Percentiles rank a stretch among this genome's conserved stretches.
These are phyloP conservation scores for Yarrowia deformans DNA, from an alignment of 805 yeast genomes.

Conservation along the genomic window DNA sequence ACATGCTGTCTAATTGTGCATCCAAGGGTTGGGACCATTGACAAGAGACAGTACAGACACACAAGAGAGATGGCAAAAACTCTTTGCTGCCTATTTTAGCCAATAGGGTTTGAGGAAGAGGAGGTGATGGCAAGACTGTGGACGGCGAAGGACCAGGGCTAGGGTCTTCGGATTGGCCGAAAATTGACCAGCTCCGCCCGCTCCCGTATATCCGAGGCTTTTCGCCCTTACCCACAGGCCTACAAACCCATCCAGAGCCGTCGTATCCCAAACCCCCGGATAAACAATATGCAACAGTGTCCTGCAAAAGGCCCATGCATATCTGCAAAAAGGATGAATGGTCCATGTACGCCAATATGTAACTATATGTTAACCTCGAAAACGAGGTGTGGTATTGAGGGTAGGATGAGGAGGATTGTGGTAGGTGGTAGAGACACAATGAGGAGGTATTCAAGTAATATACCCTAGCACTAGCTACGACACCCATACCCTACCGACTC, in stretches of 20 bases:
- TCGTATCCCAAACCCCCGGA: slow-evolving; percentile 20
- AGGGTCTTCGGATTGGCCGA: slow-evolving; percentile 9
- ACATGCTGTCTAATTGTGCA: no score
- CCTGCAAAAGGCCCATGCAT: slow-evolving; percentile 29
- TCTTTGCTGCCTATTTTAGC: slow-evolving; percentile 11
- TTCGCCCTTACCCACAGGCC: neutral
- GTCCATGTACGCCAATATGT: slow-evolving; percentile 19
- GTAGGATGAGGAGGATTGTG: no score
- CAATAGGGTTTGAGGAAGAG: neutral
- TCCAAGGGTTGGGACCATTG: slow-evolving; percentile 22
- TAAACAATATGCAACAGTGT: slow-evolving; percentile 33
- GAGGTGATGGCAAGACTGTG: no score
- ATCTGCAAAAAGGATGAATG: slow-evolving; percentile 6
- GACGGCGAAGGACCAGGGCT: neutral
- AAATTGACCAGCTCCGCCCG: neutral
- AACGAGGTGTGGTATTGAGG: neutral
- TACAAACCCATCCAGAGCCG: neutral
- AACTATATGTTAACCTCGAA: slow-evolving; percentile 24
- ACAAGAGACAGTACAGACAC: no score
- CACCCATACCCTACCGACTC: no score
- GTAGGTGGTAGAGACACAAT: no score
- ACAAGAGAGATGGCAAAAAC: neutral
- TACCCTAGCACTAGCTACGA: no score
- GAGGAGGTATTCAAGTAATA: no score
- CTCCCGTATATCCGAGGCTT: neutral